These are phyloP conservation scores for Populus pruinosa DNA, from an alignment of 345 rosid genomes.

Conservation along the genomic window DNA sequence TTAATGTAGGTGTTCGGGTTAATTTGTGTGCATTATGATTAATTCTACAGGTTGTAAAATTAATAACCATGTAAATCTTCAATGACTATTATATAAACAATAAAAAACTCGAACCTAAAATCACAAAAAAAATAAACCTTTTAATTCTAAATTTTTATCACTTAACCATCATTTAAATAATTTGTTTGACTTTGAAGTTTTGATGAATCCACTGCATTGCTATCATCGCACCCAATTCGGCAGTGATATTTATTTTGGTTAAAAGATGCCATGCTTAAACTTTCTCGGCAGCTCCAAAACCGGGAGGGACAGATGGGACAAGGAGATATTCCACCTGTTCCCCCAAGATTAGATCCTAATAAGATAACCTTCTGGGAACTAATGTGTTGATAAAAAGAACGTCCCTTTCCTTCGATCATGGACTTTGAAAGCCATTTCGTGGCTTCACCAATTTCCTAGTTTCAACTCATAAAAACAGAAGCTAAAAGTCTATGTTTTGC, in stretches of 20 bases:
- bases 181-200: too few species aligned
- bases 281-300: background rate
- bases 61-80: too few species aligned
- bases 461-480: background rate
- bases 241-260: background rate
- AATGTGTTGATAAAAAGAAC: background rate
- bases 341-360: background rate
- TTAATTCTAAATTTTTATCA: too few species aligned
- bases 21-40: too few species aligned
- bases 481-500: background rate
- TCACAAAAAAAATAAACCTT: too few species aligned
- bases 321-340: constrained; percentile 1
- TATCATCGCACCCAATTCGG: too few species aligned
- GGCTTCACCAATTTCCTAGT: background rate
- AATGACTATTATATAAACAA: too few species aligned
- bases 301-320: background rate
- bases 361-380: background rate
- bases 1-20: too few species aligned
- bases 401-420: background rate
- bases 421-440: background rate
- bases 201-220: too few species aligned
- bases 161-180: too few species aligned
- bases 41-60: too few species aligned
- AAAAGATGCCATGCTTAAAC: background rate
- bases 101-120: too few species aligned